These are phyloP conservation scores for Leccinum barrowsii DNA, from an alignment of 768 basidiomycete genomes.

Conservation along the genomic window DNA sequence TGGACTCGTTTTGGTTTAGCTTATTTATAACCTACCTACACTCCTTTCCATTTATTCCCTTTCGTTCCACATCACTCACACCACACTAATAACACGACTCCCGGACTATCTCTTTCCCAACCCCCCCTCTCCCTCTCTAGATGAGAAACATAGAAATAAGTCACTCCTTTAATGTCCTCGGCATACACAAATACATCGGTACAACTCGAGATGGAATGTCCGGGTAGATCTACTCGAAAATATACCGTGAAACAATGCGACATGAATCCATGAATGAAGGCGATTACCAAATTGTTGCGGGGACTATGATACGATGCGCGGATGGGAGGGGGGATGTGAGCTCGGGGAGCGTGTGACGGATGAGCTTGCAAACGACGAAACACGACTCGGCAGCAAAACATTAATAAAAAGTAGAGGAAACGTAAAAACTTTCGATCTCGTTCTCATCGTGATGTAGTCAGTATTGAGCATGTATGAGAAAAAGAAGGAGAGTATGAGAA, in stretches of 20 bases:
- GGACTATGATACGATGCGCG: constrained; percentile 26
- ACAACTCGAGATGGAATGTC: constrained; percentile 30
- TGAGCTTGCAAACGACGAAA: constrained; percentile 14
- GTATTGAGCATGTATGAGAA: constrained; percentile 18
- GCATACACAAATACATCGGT: constrained; percentile 36
- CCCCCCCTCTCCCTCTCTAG: not conserved
- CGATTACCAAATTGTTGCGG: constrained; percentile 25
- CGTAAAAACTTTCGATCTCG: constrained; percentile 4
- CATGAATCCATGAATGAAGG: constrained; percentile 29
- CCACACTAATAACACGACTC: not conserved
- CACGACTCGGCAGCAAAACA: constrained; percentile 13
- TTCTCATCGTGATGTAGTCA: constrained; percentile 18
- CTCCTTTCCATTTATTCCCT: not conserved
- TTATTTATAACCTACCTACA: not conserved
- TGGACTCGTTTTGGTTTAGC: constrained; percentile 13
- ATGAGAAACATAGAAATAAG: constrained; percentile 28
- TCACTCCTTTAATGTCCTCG: constrained; percentile 35
- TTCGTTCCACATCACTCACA: constrained; percentile 1
- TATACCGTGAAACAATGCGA: constrained; percentile 33
- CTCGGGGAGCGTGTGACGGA: not conserved
- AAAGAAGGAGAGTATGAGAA: not conserved
- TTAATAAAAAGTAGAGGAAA: constrained; percentile 8
- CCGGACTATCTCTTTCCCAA: not conserved
- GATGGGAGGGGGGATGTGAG: not conserved
- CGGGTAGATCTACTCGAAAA: constrained; percentile 35